These are phyloP conservation scores for Sporothrix curviconia DNA, from an alignment of 2,329 filamentous ascomycete genomes.

Conservation along the genomic window DNA sequence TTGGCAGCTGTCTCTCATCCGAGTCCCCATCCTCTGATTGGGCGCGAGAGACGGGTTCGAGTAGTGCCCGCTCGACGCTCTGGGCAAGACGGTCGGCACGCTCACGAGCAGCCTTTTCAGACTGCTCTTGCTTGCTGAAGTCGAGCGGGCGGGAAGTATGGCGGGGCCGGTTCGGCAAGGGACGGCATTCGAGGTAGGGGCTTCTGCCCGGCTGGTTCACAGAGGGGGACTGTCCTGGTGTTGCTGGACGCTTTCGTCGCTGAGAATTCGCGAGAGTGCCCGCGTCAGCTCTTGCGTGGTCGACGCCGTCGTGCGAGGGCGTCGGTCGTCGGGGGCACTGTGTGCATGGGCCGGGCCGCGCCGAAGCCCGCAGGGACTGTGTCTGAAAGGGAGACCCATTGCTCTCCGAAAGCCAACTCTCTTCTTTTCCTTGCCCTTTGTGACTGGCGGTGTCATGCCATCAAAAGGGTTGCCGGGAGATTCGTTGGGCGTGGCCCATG, in stretches of 20 bases:
- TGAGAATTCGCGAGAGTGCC: constrained; percentile 17
- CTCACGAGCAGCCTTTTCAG: constrained; percentile 30
- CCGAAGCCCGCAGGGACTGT: background rate
- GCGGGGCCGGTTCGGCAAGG: constrained; percentile 11
- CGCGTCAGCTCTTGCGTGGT: constrained; percentile 19
- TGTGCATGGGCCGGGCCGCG: background rate
- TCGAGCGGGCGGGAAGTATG: constrained; percentile 15
- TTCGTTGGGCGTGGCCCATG: constrained; percentile 10
- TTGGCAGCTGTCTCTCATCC: constrained; percentile 1
- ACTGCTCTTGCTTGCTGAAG: constrained; percentile 21
- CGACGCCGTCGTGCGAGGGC: constrained; percentile 16
- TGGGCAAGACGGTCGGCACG: constrained; percentile 31
- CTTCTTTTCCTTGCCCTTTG: constrained; percentile 22
- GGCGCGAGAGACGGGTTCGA: constrained; percentile 26
- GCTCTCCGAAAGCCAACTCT: constrained; percentile 20
- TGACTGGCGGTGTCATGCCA: constrained; percentile 1
- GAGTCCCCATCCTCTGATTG: constrained; percentile 22
- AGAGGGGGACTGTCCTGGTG: background rate
- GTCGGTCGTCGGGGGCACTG: background rate
- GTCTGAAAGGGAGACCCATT: background rate
- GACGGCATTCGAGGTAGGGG: background rate
- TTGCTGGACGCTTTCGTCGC: background rate
- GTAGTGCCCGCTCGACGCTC: constrained; percentile 25
- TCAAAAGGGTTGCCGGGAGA: constrained; percentile 2
- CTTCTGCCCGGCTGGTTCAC: background rate